Base-by-base conservation (phyloP, 768 basidiomycete genomes). In the Lactarius vividus region DNA sequence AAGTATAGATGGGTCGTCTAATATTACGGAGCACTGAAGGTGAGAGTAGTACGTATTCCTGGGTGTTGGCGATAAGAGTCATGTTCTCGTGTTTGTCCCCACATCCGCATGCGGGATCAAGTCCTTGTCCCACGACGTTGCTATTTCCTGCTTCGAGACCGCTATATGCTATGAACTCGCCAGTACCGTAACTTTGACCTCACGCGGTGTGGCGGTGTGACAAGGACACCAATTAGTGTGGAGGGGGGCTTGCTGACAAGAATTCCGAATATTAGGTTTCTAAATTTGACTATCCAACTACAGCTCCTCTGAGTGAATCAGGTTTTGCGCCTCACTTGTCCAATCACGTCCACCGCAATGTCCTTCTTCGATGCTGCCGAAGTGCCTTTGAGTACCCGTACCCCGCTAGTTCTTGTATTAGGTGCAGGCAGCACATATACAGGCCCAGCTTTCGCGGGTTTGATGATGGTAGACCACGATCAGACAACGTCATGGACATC, bases 321-420 rank as follows among this genome's bases (percentile, higher is more conserved):
- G n/a, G n/a, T 8, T 18, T 35, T 31, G n/a, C 9, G 40, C 31
- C 6, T 23, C 3, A 28, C 2, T 29, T 35, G 23, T 58, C 44
- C 31, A 42, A 39, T 46, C 11, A n/a, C 23, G 2, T 39, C 15
- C n/a, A 23, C 42, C 31, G 23, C 11, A n/a, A n/a, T 49, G 46
- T 33, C 1, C 9, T 56, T 49, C 35, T 53, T 18, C 29, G 35
- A 40, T 28, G 28, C 29, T 10, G 28, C 3, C 11, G 40, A 40
- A 16, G 35, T 13, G 35, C 35, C n/a, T 42, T 2, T 29, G 9
- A 15, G 37, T 15, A 62, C 2, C 57, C 56, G 39, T 58, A 62
- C 42, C 53, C 23, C 66, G 35, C 52, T 53, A 68, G 63, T 70
- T 55, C 67, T 59, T 68, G 64, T 70, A 70, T 16, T 53, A 52